Conservation (phyloP, 2,329 filamentous ascomycete species). For the Trichoderma sp. region DNA sequence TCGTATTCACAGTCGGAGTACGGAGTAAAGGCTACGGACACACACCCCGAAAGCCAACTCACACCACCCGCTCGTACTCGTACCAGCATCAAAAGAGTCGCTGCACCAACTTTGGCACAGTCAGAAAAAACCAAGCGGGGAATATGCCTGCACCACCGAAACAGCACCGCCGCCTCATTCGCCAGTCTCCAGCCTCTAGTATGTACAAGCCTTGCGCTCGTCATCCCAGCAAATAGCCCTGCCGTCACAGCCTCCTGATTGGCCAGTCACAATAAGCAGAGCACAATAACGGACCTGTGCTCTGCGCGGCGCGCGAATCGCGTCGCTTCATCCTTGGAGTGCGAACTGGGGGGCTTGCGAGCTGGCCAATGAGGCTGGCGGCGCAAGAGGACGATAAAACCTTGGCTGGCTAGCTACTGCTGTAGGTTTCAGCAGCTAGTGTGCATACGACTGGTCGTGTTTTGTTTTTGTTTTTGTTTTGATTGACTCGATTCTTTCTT, state of each 20-base stretch:
- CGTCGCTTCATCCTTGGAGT: constrained; percentile 1
- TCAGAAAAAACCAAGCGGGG: neutral
- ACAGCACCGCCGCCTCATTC: neutral
- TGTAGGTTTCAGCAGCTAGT: neutral
- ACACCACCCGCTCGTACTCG: neutral
- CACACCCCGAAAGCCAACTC: neutral
- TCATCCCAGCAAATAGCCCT: constrained; percentile 2
- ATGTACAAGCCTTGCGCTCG: constrained; percentile 7
- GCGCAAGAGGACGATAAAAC: constrained; percentile 7
- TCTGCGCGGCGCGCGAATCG: constrained; percentile 10
- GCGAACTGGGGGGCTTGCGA: constrained; percentile 3
- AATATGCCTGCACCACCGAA: constrained; percentile 1
- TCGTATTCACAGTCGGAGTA: too few relatives aligned
- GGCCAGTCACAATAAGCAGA: constrained; percentile 1
- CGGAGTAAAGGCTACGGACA: neutral
- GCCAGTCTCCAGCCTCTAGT: neutral
- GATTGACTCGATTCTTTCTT: neutral
- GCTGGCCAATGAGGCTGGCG: constrained; percentile 17
- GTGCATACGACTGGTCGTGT: neutral
- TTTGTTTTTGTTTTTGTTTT: neutral
- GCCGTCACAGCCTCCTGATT: neutral
- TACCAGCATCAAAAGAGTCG: neutral
- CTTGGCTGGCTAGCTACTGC: neutral
- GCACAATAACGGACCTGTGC: constrained; percentile 9
- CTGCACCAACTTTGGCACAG: neutral